Percentiles rank a stretch among this genome's conserved stretches.
Conservation (phyloP, 495 filamentous ascomycete species). For the Penicillium diatomitis region DNA sequence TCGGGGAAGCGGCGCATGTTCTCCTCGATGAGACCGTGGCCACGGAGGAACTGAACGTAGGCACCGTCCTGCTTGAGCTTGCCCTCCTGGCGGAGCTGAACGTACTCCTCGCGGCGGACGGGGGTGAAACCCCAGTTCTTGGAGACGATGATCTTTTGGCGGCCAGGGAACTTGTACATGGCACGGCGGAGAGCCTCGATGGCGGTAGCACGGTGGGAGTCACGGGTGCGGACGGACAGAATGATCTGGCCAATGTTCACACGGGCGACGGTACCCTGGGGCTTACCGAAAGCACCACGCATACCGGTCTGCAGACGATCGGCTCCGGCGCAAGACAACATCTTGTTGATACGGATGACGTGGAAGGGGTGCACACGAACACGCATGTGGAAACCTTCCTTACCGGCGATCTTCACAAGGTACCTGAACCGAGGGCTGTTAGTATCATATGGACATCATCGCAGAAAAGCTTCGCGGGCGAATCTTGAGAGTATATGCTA, state of each 20-base stretch:
- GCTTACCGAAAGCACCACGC: constrained; percentile 99
- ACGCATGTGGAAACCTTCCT: constrained; percentile 98
- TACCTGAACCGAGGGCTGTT: constrained; percentile 42
- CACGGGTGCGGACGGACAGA: constrained; percentile 91
- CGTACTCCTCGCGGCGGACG: constrained; percentile 92
- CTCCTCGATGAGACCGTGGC: constrained; percentile 71
- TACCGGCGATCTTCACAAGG: constrained; percentile 92
- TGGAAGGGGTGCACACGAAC: constrained; percentile 98
- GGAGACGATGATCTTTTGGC: constrained; percentile 99
- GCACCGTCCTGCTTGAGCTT: constrained; percentile 91
- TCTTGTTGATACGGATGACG: constrained; percentile 99
- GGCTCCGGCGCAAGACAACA: constrained; percentile 99
- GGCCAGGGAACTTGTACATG: constrained; percentile 99
- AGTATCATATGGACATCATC: neutral
- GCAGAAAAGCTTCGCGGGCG: too few relatives aligned
- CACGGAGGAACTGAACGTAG: constrained; percentile 95
- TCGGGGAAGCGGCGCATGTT: constrained; percentile 92
- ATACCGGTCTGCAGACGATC: constrained; percentile 99
- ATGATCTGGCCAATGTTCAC: constrained; percentile 99
- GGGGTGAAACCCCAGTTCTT: constrained; percentile 99
- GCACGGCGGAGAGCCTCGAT: constrained; percentile 97
- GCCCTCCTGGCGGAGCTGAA: constrained; percentile 82
- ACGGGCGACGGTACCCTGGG: constrained; percentile 94
- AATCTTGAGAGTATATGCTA: too few relatives aligned
- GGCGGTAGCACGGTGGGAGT: constrained; percentile 78